Conservation (phyloP, 1,284 basidiomycete genomes). For the Stygiomarasmius scandens region DNA sequence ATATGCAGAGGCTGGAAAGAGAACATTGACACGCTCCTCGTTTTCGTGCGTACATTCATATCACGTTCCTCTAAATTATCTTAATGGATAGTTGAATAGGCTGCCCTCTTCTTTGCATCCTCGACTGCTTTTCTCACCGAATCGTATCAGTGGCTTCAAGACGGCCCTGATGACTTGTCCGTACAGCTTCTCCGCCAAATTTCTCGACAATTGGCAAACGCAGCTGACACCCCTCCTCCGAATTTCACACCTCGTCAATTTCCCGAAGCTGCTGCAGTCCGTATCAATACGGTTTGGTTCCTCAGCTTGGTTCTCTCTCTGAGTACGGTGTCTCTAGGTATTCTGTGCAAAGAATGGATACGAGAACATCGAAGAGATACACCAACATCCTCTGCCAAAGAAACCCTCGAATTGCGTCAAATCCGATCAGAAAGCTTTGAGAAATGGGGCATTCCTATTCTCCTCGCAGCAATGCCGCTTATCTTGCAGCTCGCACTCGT, state of each 20-base stretch:
- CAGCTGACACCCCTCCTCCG: not conserved
- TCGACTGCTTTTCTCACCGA: slow-evolving; percentile 23
- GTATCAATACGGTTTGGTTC: slow-evolving; percentile 29
- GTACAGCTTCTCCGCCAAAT: slow-evolving; percentile 17
- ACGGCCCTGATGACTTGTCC: slow-evolving; percentile 11
- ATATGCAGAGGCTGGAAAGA: slow-evolving; percentile 17
- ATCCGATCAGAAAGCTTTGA: slow-evolving; percentile 28
- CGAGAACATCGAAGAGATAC: slow-evolving; percentile 22
- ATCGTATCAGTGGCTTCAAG: slow-evolving; percentile 21
- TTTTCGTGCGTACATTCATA: slow-evolving; percentile 10
- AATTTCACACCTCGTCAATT: not conserved
- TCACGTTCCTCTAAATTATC: not conserved
- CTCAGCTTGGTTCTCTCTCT: slow-evolving; percentile 25
- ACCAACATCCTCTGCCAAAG: slow-evolving; percentile 17
- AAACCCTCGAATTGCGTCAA: slow-evolving; percentile 23
- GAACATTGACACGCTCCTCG: slow-evolving; percentile 15
- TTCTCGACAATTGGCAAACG: slow-evolving; percentile 8
- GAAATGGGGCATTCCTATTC: slow-evolving; percentile 29
- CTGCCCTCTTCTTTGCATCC: slow-evolving; percentile 25
- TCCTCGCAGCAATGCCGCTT: slow-evolving; percentile 29
- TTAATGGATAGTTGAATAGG: slow-evolving; percentile 13
- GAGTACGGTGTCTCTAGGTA: slow-evolving; percentile 22
- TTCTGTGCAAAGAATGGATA: slow-evolving; percentile 28
- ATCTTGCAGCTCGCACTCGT: slow-evolving; percentile 30
- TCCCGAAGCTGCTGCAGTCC: slow-evolving; percentile 2